Base-by-base conservation (phyloP, 1,284 basidiomycete genomes). In the Ceratobasidium sp. region DNA sequence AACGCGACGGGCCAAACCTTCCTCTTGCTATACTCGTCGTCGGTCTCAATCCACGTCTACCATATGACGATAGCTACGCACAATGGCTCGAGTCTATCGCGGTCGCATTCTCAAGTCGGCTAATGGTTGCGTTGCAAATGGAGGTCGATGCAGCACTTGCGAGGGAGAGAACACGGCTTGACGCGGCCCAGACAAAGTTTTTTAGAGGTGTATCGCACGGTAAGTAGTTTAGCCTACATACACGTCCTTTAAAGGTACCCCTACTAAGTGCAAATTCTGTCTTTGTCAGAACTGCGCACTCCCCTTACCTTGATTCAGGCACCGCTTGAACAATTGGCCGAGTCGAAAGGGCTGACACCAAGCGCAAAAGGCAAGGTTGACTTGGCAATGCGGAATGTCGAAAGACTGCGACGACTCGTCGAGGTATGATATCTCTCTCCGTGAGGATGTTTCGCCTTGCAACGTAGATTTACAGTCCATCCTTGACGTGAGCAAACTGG, bases 181-280 rank as follows among this genome's bases (percentile, higher is more conserved):
- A 84, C 77, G 78, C 81, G 28, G 84, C 84, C 9, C 84, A 84
- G 77, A 83, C 84, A 1, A 80, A 80, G 3, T 83, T 84, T 71
- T 84, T 84, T 77, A 83, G 81, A 65, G 83, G 83, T 52, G 83
- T 81, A 2, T 83, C 82, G 46, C 83, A 84, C 77, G 83, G 73
- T 67, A n/a, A 52, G 71, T 23, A 9, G 12, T 17, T 46, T 13
- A 46, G 44, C 44, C 13, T 13, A 46, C 13, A 5, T 46, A 46
- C 44, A n/a, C n/a, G n/a, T n/a, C n/a, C 44, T 46, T 46, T 46
- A 13, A 46, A 13, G 7, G 44, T 13, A 6, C 5, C 42, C 42
- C 13, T 28, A 5, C 5, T 33, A 15, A 10, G 1, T 44, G 38
- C 4, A 23, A 5, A 33, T 2, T 15, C n/a, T 65, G n/a, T 26